phyloP scores from a whole-genome alignment of 805 yeast genomes.

The Cyberlindnera euphorbiiphila region DNA sequence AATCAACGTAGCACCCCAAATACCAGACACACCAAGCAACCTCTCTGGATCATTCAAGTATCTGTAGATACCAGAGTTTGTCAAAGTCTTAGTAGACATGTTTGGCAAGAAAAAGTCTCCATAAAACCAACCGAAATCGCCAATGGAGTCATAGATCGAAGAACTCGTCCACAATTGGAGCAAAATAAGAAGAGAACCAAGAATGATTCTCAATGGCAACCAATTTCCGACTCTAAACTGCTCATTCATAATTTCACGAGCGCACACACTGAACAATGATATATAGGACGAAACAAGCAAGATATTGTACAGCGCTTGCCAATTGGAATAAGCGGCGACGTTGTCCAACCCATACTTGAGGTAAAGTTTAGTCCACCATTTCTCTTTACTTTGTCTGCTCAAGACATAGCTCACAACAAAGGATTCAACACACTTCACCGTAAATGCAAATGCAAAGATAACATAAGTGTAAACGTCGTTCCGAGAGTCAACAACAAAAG shows the following conservation, averaged over 20 bases:
- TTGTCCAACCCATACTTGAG: conserved; percentile 62
- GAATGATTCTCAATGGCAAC: conserved; percentile 49
- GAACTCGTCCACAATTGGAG: conserved; percentile 67
- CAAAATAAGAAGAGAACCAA: conserved; percentile 51
- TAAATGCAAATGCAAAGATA: conserved; percentile 31
- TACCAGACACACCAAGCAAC: conserved; percentile 70
- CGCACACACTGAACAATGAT: conserved; percentile 39
- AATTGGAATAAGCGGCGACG: conserved; percentile 63
- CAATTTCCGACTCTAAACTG: conserved; percentile 34
- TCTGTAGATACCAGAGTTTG: conserved; percentile 78
- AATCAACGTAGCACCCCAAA: conserved; percentile 67
- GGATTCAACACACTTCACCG: conserved; percentile 50
- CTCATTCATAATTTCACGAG: conserved; percentile 30
- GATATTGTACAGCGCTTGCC: conserved; percentile 62
- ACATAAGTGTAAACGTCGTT: conserved; percentile 26
- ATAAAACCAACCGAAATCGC: conserved; percentile 86
- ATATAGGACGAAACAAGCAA: conserved; percentile 54
- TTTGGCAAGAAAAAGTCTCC: conserved; percentile 77
- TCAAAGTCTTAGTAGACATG: conserved; percentile 45
- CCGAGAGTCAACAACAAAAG: conserved; percentile 34
- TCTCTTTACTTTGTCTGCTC: conserved; percentile 53
- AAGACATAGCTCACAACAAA: conserved; percentile 48
- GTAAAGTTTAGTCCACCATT: conserved; percentile 61
- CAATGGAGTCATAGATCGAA: conserved; percentile 66
- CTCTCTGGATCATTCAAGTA: conserved; percentile 83